These are phyloP conservation scores for Nasturtium officinale DNA, from an alignment of 345 rosid genomes.

Conservation along the genomic window DNA sequence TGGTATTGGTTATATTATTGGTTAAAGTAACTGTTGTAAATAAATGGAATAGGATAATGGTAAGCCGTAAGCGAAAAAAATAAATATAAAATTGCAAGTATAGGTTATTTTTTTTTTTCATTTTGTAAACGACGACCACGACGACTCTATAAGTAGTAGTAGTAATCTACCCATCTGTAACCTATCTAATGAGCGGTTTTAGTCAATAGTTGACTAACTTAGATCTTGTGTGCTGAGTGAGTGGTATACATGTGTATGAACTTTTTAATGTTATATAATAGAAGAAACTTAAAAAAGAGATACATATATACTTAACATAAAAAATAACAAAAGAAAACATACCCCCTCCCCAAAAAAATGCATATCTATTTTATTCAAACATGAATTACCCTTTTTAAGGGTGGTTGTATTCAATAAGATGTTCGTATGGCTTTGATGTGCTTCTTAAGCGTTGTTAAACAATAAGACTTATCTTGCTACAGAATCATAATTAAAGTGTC, in stretches of 20 bases:
- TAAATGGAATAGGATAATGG: background rate
- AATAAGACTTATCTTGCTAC: background rate
- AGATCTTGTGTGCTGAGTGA: background rate
- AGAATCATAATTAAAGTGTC: background rate
- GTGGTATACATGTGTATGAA: background rate
- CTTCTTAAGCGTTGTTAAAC: background rate
- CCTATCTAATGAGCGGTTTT: background rate
- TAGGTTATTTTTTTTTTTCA: background rate
- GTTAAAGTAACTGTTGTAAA: background rate
- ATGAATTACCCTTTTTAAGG: background rate
- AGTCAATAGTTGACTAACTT: constrained; percentile 14
- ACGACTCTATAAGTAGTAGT: background rate
- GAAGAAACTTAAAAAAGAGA: no score
- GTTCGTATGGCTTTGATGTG: background rate
- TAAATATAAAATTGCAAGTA: background rate
- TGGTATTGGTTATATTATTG: background rate
- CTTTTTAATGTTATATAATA: no score
- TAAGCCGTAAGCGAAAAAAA: background rate
- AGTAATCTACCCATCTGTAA: background rate
- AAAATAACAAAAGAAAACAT: no score
- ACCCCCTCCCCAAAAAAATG: background rate
- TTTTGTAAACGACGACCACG: constrained; percentile 1
- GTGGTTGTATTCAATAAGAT: background rate
- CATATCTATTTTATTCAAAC: background rate
- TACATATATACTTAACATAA: no score